phyloP scores from a whole-genome alignment of 495 filamentous ascomycete genomes.

The Aspergillus leporis region DNA sequence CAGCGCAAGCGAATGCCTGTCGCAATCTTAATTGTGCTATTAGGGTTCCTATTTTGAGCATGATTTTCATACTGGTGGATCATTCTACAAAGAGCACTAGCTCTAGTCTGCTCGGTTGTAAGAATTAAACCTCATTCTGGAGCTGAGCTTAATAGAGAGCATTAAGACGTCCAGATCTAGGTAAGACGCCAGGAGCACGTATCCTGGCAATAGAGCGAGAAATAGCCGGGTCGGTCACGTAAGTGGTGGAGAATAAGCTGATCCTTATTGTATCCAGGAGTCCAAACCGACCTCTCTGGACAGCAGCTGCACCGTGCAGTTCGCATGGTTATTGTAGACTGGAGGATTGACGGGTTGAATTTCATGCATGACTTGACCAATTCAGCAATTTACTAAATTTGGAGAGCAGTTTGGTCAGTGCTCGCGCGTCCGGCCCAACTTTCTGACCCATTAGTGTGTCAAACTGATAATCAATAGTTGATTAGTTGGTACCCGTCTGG shows the following conservation, averaged over 20 bases:
- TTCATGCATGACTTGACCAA: background rate
- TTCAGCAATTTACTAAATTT: background rate
- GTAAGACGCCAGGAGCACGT: background rate
- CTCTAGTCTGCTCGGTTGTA: background rate
- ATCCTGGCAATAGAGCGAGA: background rate
- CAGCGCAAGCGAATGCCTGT: background rate
- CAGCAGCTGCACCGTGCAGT: background rate
- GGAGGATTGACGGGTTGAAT: background rate
- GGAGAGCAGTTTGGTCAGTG: background rate
- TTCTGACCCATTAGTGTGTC: background rate
- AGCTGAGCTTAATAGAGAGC: background rate
- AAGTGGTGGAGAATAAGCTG: background rate
- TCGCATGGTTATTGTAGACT: background rate
- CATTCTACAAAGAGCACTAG: constrained; percentile 4
- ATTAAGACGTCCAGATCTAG: background rate
- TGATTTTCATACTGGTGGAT: constrained; percentile 5
- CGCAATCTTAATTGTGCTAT: constrained; percentile 6
- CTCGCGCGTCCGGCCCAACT: background rate
- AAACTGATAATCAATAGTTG: background rate
- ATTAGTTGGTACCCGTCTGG: background rate
- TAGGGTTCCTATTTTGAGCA: background rate
- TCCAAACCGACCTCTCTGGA: background rate
- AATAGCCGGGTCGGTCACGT: background rate
- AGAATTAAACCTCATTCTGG: background rate
- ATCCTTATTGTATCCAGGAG: background rate